Conservation (phyloP, 257 asterid genomes). For the Solanum piurae region DNA sequence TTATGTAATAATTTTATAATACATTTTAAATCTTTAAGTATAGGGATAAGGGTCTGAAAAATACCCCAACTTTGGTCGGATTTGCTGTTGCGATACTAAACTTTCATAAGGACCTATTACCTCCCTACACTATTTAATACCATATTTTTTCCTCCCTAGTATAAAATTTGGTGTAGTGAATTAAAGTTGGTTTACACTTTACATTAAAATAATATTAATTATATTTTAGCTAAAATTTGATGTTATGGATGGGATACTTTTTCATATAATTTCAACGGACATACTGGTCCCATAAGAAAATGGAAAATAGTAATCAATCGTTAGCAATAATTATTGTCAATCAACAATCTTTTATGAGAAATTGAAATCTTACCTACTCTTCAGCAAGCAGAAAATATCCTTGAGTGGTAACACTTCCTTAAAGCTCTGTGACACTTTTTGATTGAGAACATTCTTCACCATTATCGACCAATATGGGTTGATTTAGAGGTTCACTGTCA, state of each 20-base stretch:
- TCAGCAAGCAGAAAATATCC: conserved; percentile 35
- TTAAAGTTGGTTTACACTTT: neutral
- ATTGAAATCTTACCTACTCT: conserved; percentile 26
- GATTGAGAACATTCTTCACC: conserved; percentile 1
- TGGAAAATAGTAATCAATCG: neutral
- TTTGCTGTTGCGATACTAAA: no score
- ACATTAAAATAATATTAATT: no score
- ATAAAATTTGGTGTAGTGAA: neutral
- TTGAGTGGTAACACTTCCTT: conserved; percentile 28
- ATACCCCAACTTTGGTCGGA: no score
- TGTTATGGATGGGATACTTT: no score
- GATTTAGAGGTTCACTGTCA: neutral
- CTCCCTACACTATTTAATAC: no score
- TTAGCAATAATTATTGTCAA: neutral
- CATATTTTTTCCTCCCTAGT: no score
- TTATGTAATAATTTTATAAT: no score
- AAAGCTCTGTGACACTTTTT: neutral
- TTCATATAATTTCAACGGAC: neutral
- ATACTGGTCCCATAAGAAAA: neutral
- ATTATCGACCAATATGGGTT: neutral
- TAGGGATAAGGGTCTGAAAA: no score
- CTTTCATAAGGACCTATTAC: no score
- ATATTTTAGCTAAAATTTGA: no score
- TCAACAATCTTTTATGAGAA: neutral
- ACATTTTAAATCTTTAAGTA: no score